Evolutionary conservation across 257 asterid species (phyloP).

Genomic region (Penstemon eatonii): DNA sequence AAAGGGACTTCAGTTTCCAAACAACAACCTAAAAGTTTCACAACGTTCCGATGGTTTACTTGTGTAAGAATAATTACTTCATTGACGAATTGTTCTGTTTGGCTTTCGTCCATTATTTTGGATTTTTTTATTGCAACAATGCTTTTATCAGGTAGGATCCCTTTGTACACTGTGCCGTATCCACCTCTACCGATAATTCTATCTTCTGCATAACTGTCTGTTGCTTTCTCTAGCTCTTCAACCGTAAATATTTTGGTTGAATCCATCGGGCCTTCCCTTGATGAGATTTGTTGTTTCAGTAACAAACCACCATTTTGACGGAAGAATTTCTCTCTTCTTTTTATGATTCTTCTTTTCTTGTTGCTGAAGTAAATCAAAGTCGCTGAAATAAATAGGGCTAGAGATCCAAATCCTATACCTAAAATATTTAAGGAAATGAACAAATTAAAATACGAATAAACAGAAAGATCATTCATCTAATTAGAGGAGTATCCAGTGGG

Average conservation of each 20-base stretch:
- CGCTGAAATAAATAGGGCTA: slow-evolving; percentile 48
- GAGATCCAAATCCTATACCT: slow-evolving; percentile 69
- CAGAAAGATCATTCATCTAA: too few species aligned
- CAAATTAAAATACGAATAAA: neutral
- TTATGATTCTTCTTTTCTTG: slow-evolving; percentile 45
- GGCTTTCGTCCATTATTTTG: slow-evolving; percentile 51
- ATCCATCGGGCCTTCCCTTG: slow-evolving; percentile 44
- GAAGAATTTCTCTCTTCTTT: slow-evolving; percentile 61
- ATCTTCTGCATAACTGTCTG: slow-evolving; percentile 55
- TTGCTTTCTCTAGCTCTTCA: slow-evolving; percentile 57
- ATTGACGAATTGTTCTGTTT: slow-evolving; percentile 70
- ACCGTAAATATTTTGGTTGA: slow-evolving; percentile 61
- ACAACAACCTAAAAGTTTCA: slow-evolving; percentile 77
- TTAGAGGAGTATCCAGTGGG: neutral
- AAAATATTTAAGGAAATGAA: neutral
- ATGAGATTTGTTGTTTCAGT: slow-evolving; percentile 53
- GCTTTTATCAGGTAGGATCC: slow-evolving; percentile 50
- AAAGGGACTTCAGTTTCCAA: slow-evolving; percentile 72
- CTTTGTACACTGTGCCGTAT: slow-evolving; percentile 69
- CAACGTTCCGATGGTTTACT: slow-evolving; percentile 71
- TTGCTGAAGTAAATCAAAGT: slow-evolving; percentile 56
- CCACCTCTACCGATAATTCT: slow-evolving; percentile 76
- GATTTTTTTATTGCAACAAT: slow-evolving; percentile 75
- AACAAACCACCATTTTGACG: slow-evolving; percentile 74
- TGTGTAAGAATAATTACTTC: slow-evolving; percentile 78